A percentile compares a stretch with the other conserved stretches of the same genome.
These are phyloP conservation scores for Neoboletus subvelutipes DNA, from an alignment of 768 basidiomycete species.

Conservation along the genomic window DNA sequence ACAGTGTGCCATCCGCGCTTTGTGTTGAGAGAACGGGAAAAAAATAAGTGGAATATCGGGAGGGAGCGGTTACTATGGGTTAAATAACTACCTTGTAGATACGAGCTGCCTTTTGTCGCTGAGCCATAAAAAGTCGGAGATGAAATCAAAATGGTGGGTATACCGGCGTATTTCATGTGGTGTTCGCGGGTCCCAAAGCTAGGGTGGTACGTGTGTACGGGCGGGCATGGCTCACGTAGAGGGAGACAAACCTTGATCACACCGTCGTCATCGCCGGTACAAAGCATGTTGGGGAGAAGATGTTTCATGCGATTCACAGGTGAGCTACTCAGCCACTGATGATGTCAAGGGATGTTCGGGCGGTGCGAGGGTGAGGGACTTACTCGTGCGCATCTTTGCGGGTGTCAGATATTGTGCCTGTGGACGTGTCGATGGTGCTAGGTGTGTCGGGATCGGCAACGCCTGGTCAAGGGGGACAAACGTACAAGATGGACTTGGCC, in stretches of 20 bases:
- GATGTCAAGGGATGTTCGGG: constrained; percentile 27
- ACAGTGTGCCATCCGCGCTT: constrained; percentile 92
- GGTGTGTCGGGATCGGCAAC: constrained; percentile 15
- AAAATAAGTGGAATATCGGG: background rate
- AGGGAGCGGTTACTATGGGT: background rate
- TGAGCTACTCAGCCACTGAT: constrained; percentile 49
- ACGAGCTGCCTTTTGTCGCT: constrained; percentile 82
- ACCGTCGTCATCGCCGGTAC: constrained; percentile 92
- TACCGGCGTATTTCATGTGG: constrained; percentile 63
- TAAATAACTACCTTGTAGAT: constrained; percentile 67
- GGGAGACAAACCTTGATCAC: constrained; percentile 71
- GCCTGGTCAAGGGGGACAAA: constrained; percentile 12
- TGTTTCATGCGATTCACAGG: constrained; percentile 85
- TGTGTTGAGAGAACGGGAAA: background rate
- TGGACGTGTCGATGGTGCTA: constrained; percentile 68
- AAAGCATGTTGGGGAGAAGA: constrained; percentile 67
- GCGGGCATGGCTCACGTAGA: background rate
- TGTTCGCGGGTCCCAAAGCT: constrained; percentile 91
- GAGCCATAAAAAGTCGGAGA: constrained; percentile 88
- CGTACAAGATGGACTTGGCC: constrained; percentile 75
- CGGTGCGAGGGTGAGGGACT: constrained; percentile 30
- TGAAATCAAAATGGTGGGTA: constrained; percentile 91
- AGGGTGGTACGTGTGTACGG: background rate
- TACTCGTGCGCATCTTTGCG: constrained; percentile 64
- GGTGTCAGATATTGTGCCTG: constrained; percentile 51